These are phyloP conservation scores for Pseudoperonospora humuli DNA, from an alignment of 352 stramenopile species.

Conservation along the genomic window DNA sequence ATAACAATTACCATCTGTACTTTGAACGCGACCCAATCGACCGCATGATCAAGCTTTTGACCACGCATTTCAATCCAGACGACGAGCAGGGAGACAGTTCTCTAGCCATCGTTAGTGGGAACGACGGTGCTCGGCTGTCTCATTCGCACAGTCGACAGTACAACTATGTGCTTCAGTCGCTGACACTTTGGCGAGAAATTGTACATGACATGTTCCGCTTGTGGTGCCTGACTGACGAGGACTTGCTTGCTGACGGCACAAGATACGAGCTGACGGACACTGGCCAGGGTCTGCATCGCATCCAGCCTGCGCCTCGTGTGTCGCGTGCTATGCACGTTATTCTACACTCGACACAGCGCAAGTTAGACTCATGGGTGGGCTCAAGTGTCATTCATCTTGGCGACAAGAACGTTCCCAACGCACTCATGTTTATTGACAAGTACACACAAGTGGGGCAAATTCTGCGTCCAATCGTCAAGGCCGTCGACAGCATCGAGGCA, in stretches of 20 bases:
- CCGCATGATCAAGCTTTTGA: slow-evolving; percentile 89
- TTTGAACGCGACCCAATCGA: slow-evolving; percentile 96
- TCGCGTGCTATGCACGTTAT: slow-evolving; percentile 94
- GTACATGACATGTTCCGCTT: slow-evolving; percentile 95
- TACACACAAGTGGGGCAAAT: slow-evolving; percentile 92
- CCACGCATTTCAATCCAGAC: slow-evolving; percentile 79
- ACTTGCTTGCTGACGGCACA: slow-evolving; percentile 69
- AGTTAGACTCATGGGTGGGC: slow-evolving; percentile 85
- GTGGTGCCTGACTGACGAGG: slow-evolving; percentile 92
- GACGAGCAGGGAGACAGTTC: slow-evolving; percentile 69
- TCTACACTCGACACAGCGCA: slow-evolving; percentile 72
- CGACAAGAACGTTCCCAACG: slow-evolving; percentile 97
- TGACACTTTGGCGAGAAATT: slow-evolving; percentile 95
- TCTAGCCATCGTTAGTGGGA: slow-evolving; percentile 89
- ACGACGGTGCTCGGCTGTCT: slow-evolving; percentile 89
- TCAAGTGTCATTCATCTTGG: slow-evolving; percentile 95
- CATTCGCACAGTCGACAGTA: slow-evolving; percentile 94
- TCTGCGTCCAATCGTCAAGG: slow-evolving; percentile 83
- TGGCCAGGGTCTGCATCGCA: slow-evolving; percentile 91
- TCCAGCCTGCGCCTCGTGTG: slow-evolving; percentile 90
- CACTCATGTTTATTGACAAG: slow-evolving; percentile 98
- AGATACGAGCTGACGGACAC: slow-evolving; percentile 91
- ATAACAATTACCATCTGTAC: slow-evolving; percentile 97
- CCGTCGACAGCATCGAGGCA: slow-evolving; percentile 61
- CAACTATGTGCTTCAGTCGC: slow-evolving; percentile 93